These are phyloP conservation scores for Fusarium brachygibbosum DNA, from an alignment of 2,329 filamentous ascomycete genomes.

Conservation along the genomic window DNA sequence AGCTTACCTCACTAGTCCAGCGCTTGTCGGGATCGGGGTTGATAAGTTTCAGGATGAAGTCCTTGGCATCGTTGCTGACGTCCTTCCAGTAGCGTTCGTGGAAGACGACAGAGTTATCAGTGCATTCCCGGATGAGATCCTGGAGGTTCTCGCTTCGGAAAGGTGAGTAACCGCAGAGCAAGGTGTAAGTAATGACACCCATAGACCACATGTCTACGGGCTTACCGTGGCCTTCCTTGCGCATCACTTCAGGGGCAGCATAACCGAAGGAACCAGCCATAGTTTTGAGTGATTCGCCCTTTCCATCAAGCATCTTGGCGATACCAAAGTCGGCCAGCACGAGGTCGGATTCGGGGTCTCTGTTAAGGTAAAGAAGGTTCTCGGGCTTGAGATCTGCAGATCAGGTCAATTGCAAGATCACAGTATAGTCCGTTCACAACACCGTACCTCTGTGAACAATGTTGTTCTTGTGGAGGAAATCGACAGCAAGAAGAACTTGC, in stretches of 20 bases:
- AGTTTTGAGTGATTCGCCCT: conserved; percentile 92
- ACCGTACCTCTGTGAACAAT: conserved; percentile 90
- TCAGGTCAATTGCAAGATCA: conserved; percentile 17
- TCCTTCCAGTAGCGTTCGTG: conserved; percentile 99
- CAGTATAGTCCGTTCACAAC: neutral
- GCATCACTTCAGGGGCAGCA: conserved; percentile 97
- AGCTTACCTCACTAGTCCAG: conserved; percentile 78
- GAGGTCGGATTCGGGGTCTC: conserved; percentile 81
- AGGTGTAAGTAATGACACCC: conserved; percentile 97
- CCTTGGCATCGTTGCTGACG: conserved; percentile 93
- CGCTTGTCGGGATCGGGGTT: conserved; percentile 83
- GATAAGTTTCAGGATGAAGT: conserved; percentile 88
- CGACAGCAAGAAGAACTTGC: conserved; percentile 91
- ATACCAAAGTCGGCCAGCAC: conserved; percentile 98
- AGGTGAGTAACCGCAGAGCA: conserved; percentile 97
- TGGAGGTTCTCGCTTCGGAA: conserved; percentile 95
- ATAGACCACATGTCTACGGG: conserved; percentile 99
- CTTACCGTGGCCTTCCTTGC: conserved; percentile 97
- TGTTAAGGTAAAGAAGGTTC: conserved; percentile 93
- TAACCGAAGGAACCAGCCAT: conserved; percentile 99
- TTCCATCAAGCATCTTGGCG: conserved; percentile 94
- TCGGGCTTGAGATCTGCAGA: conserved; percentile 92
- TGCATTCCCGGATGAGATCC: conserved; percentile 96
- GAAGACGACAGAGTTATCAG: conserved; percentile 85
- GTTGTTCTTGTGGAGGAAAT: conserved; percentile 94